These are phyloP conservation scores for Magnolia kwangsiensis DNA, from an alignment of 164 flowering plant species.

Conservation along the genomic window DNA sequence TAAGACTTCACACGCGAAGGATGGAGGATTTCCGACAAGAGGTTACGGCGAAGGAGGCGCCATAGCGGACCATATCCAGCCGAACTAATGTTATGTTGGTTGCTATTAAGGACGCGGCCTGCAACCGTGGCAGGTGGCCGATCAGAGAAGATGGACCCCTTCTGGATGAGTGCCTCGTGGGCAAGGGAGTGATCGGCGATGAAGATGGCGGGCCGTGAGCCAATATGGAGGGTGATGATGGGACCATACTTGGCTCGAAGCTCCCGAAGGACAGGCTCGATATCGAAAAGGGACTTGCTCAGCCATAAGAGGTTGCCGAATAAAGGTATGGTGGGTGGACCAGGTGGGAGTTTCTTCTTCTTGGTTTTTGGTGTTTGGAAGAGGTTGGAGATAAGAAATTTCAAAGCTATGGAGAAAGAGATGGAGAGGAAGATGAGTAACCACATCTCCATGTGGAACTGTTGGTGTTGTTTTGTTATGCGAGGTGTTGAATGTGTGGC, in stretches of 20 bases:
- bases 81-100: conserved; percentile 28
- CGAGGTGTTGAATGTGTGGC: neutral
- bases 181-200: conserved; percentile 30
- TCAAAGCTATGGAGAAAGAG: neutral
- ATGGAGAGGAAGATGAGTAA: conserved; percentile 1
- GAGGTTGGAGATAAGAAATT: neutral
- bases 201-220: conserved; percentile 29
- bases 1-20: conserved; percentile 31
- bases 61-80: conserved; percentile 40
- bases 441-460: neutral
- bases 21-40: conserved; percentile 31
- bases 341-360: conserved; percentile 34
- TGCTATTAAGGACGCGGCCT: conserved; percentile 9
- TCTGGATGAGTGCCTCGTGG: conserved; percentile 40
- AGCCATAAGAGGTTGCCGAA: conserved; percentile 29
- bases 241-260: conserved; percentile 40
- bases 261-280: conserved; percentile 20
- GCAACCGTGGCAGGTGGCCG: conserved; percentile 25
- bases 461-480: no score
- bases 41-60: conserved; percentile 39
- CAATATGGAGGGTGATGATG: conserved; percentile 33
- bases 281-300: conserved; percentile 11
- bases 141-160: conserved; percentile 38
- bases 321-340: conserved; percentile 29
- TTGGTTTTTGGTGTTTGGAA: neutral